Conservation (phyloP, 2,329 filamentous ascomycete species). For the Metarhizium album region DNA sequence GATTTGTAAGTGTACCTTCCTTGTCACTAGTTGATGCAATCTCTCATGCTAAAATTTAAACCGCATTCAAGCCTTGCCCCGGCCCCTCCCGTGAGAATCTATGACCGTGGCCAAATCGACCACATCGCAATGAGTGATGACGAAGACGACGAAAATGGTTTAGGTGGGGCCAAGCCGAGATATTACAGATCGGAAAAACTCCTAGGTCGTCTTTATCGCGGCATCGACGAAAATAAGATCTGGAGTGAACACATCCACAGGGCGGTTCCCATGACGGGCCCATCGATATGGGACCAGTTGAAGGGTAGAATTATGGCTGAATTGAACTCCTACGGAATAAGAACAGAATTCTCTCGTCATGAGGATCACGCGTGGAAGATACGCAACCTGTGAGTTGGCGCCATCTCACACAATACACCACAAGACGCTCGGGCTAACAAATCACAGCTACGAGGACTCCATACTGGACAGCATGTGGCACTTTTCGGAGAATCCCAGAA, state of each 20-base stretch:
- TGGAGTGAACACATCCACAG: slow-evolving; percentile 39
- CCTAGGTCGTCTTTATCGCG: slow-evolving; percentile 59
- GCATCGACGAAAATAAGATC: slow-evolving; percentile 61
- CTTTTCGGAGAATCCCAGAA: slow-evolving; percentile 34
- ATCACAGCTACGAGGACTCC: slow-evolving; percentile 33
- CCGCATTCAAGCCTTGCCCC: too few species aligned
- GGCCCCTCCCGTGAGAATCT: slow-evolving; percentile 27
- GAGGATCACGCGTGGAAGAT: slow-evolving; percentile 31
- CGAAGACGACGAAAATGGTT: slow-evolving; percentile 29
- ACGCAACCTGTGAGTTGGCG: slow-evolving; percentile 33
- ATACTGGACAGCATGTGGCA: slow-evolving; percentile 30
- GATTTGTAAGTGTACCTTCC: slow-evolving; percentile 38
- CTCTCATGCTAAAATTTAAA: too few species aligned
- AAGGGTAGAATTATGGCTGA: slow-evolving; percentile 14
- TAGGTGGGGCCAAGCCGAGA: slow-evolving; percentile 30
- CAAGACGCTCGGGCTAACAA: slow-evolving; percentile 3
- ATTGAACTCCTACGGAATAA: slow-evolving; percentile 11
- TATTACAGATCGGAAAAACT: slow-evolving; percentile 62
- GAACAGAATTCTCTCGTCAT: slow-evolving; percentile 23
- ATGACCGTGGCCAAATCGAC: slow-evolving; percentile 32
- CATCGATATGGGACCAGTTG: slow-evolving; percentile 34
- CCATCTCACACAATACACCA: not conserved
- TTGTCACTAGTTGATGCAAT: too few species aligned
- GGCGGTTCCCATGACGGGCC: slow-evolving; percentile 13
- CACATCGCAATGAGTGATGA: slow-evolving; percentile 27